These are phyloP conservation scores for Dioscorea dumetorum DNA, from an alignment of 106 monocot genomes.

Conservation along the genomic window DNA sequence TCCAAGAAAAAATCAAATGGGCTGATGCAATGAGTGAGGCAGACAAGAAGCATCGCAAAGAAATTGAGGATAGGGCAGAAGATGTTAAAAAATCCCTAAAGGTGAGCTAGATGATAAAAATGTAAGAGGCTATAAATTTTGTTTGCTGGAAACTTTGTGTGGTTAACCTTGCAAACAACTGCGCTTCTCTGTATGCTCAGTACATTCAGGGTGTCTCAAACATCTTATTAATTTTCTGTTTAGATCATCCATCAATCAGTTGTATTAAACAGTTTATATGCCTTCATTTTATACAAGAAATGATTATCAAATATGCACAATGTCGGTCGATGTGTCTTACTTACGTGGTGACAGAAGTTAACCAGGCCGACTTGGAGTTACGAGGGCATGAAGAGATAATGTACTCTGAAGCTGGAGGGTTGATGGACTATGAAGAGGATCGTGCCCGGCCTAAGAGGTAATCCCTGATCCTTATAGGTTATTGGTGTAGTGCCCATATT, in stretches of 20 bases:
- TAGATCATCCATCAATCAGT: no score
- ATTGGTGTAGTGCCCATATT: no score
- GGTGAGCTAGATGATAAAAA: constrained; percentile 30
- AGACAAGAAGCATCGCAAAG: constrained; percentile 77
- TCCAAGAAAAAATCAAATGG: constrained; percentile 98
- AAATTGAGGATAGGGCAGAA: constrained; percentile 85
- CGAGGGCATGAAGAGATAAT: constrained; percentile 64
- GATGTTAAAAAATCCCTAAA: constrained; percentile 86
- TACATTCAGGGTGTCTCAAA: no score
- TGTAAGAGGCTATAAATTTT: no score
- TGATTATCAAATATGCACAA: constrained; percentile 18
- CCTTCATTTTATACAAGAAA: background rate
- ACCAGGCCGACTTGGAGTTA: constrained; percentile 70
- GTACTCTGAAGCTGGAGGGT: constrained; percentile 71
- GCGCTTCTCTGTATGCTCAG: no score
- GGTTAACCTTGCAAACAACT: no score
- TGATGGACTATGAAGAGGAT: constrained; percentile 91
- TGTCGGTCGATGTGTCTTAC: constrained; percentile 63
- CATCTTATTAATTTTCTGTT: no score
- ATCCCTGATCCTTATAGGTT: background rate
- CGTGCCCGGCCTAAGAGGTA: constrained; percentile 85
- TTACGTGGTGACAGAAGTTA: constrained; percentile 85
- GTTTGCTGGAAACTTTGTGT: no score
- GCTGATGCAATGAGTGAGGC: constrained; percentile 86
- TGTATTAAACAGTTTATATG: no score